A percentile compares a stretch with the other conserved stretches of the same genome.
Conservation (phyloP, 495 filamentous ascomycete species). For the Aspergillus avenaceus region DNA sequence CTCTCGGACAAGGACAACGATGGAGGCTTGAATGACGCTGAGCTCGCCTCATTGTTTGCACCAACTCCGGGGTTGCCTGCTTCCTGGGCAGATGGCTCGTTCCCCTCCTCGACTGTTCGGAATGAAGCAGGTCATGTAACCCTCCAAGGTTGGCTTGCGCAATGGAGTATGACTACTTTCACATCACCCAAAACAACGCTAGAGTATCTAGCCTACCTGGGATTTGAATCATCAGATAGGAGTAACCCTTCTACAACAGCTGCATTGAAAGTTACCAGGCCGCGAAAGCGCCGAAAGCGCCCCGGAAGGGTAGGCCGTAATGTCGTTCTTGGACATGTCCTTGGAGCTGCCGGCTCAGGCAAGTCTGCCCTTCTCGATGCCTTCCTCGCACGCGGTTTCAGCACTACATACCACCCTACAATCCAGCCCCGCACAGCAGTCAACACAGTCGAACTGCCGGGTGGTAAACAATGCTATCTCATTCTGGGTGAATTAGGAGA, state of each 20-base stretch:
- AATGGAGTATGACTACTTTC: conserved; percentile 99
- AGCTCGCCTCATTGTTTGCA: conserved; percentile 82
- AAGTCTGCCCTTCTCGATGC: conserved; percentile 87
- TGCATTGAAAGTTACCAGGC: conserved; percentile 86
- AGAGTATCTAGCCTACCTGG: conserved; percentile 91
- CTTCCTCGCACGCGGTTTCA: conserved; percentile 85
- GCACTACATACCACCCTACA: conserved; percentile 82
- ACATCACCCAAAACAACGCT: conserved; percentile 90
- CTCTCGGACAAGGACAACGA: conserved; percentile 97
- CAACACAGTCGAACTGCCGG: conserved; percentile 93
- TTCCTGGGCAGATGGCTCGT: conserved; percentile 87
- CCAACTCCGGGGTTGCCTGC: conserved; percentile 85
- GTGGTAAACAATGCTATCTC: conserved; percentile 94
- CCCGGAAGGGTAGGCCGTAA: conserved; percentile 87
- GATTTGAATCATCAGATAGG: conserved; percentile 69
- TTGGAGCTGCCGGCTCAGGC: conserved; percentile 76
- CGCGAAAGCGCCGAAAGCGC: conserved; percentile 75
- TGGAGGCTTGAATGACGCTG: conserved; percentile 80
- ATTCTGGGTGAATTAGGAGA: conserved; percentile 96
- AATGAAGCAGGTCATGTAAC: conserved; percentile 96
- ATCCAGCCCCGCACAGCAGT: conserved; percentile 91
- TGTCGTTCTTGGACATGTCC: conserved; percentile 93
- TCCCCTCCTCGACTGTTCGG: conserved; percentile 89
- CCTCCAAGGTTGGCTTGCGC: conserved; percentile 94
- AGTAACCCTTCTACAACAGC: conserved; percentile 64